Percentiles rank a stretch among this genome's conserved stretches.
Evolutionary conservation across 2,329 filamentous ascomycete species (phyloP).

Genomic region (Cercospora sp.): DNA sequence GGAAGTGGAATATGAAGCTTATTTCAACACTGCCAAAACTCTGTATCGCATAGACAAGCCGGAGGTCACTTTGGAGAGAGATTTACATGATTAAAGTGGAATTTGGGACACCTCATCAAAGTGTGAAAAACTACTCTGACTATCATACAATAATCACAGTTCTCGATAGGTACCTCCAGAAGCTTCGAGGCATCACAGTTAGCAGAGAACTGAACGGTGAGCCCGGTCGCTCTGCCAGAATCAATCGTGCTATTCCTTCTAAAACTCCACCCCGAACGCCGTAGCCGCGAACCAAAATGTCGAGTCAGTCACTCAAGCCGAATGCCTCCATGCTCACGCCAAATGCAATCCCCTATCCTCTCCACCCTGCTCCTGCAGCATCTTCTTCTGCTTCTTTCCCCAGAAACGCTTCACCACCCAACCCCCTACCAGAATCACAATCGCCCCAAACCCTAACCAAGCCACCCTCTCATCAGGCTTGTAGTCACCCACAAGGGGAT

Average conservation of each 20-base stretch:
- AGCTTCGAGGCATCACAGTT: neutral
- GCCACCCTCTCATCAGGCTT: neutral
- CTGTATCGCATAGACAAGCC: conserved; percentile 37
- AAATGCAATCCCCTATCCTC: neutral
- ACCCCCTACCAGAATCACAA: neutral
- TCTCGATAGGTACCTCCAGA: neutral
- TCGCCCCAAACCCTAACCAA: neutral
- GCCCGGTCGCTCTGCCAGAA: neutral
- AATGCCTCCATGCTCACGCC: neutral
- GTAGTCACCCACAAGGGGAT: neutral
- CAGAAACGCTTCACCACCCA: neutral
- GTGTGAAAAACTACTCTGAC: neutral
- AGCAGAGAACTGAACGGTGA: neutral
- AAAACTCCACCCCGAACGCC: neutral
- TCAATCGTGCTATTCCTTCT: neutral
- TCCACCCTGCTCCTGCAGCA: neutral
- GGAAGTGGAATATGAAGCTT: conserved; percentile 37
- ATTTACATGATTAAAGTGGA: conserved; percentile 31
- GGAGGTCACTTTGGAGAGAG: conserved; percentile 29
- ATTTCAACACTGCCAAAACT: conserved; percentile 36
- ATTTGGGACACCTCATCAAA: neutral
- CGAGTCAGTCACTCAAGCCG: neutral
- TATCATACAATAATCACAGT: neutral
- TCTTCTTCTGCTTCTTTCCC: neutral
- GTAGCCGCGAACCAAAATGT: neutral